These are phyloP conservation scores for Leptographium flavum DNA, from an alignment of 2,329 filamentous ascomycete species.

Conservation along the genomic window DNA sequence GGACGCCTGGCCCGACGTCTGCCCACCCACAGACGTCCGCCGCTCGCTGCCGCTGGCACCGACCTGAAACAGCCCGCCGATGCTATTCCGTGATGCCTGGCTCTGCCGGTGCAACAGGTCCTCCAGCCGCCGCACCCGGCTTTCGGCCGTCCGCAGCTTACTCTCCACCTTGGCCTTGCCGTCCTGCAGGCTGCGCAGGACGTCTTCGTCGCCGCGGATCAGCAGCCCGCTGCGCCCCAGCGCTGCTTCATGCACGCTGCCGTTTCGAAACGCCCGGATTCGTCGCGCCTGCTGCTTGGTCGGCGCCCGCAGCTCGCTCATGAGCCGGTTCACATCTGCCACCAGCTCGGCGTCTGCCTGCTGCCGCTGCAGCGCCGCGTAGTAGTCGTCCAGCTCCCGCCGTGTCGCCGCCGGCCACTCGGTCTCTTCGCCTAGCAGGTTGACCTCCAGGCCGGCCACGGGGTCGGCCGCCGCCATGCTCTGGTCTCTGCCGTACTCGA, in stretches of 20 bases:
- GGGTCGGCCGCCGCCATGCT: slow-evolving; percentile 38
- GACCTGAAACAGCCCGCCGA: slow-evolving; percentile 41
- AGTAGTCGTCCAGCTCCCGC: slow-evolving; percentile 62
- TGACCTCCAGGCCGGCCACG: slow-evolving; percentile 70
- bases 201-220: slow-evolving; percentile 75
- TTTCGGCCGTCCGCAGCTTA: slow-evolving; percentile 70
- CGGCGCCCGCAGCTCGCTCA: slow-evolving; percentile 66
- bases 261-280: slow-evolving; percentile 89
- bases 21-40: not conserved
- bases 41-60: slow-evolving; percentile 8
- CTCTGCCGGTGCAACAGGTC: slow-evolving; percentile 80
- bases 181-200: slow-evolving; percentile 61
- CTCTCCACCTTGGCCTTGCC: slow-evolving; percentile 65
- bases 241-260: slow-evolving; percentile 81
- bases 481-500: slow-evolving; percentile 39
- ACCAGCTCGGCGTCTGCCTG: slow-evolving; percentile 52
- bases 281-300: slow-evolving; percentile 77
- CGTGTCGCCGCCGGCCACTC: slow-evolving; percentile 67
- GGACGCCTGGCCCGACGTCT: no score
- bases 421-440: slow-evolving; percentile 64
- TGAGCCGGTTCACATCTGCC: slow-evolving; percentile 58
- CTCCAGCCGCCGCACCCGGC: slow-evolving; percentile 79
- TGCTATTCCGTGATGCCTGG: slow-evolving; percentile 38
- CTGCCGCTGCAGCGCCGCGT: slow-evolving; percentile 49
- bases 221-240: slow-evolving; percentile 77